Evolutionary conservation across 371 early-diverging fungal species (phyloP).

Genomic region (Apophysomyces elegans): DNA sequence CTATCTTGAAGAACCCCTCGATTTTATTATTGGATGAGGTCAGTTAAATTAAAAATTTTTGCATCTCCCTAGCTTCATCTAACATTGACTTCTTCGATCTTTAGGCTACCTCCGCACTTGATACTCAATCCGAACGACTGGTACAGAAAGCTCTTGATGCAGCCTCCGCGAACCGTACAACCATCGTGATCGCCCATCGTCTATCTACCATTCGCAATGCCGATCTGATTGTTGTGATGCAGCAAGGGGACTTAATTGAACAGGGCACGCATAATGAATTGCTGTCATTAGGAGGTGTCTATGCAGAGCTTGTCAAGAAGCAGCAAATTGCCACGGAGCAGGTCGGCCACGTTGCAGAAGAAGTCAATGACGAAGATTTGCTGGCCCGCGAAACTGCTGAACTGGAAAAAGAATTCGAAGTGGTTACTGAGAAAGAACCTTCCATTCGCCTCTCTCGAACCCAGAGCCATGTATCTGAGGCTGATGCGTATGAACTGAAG

Average conservation of each 20-base stretch:
- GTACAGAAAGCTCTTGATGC: conserved; percentile 83
- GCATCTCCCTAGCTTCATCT: too few relatives aligned
- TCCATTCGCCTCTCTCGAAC: conserved; percentile 31
- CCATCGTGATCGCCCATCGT: conserved; percentile 93
- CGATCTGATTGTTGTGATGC: conserved; percentile 84
- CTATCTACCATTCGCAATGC: conserved; percentile 82
- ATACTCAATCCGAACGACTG: conserved; percentile 79
- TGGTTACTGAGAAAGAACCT: conserved; percentile 23
- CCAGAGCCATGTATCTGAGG: conserved; percentile 23
- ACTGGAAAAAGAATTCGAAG: conserved; percentile 18
- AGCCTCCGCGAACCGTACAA: conserved; percentile 80
- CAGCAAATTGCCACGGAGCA: conserved; percentile 55
- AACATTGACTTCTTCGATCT: not conserved
- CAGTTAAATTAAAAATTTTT: not conserved
- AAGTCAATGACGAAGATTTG: conserved; percentile 26
- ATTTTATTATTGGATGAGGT: conserved; percentile 41
- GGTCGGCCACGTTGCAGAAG: conserved; percentile 21
- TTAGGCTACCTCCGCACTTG: conserved; percentile 77
- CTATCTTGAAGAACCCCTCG: conserved; percentile 35
- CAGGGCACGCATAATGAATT: conserved; percentile 75
- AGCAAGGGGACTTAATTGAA: conserved; percentile 74
- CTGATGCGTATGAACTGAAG: conserved; percentile 54
- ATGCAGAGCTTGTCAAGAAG: conserved; percentile 60
- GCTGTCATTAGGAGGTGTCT: conserved; percentile 54
- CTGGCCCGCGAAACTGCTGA: conserved; percentile 23